phyloP scores from a whole-genome alignment of 306 rosid genomes.

The Purshia tridentata region DNA sequence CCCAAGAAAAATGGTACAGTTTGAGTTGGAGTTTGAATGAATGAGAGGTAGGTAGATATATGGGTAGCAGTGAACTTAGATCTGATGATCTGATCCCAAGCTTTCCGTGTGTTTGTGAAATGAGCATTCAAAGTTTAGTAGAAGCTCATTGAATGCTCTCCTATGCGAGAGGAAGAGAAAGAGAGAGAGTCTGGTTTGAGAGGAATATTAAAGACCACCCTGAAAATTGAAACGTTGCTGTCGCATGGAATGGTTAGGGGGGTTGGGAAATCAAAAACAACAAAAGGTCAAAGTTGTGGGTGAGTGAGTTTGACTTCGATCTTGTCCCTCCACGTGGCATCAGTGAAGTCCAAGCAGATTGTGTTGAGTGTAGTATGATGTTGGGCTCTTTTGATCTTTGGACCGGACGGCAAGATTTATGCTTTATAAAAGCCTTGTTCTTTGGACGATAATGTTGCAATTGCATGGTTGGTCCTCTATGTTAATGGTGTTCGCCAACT shows the following conservation, averaged over 20 bases:
- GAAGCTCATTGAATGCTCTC: conserved; percentile 38
- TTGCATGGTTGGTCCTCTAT: background rate
- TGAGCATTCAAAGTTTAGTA: conserved; percentile 43
- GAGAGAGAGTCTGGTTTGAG: background rate
- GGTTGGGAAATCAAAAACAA: background rate
- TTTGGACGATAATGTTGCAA: background rate
- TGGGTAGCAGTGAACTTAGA: conserved; percentile 20
- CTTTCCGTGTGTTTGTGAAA: conserved; percentile 47
- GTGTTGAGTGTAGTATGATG: background rate
- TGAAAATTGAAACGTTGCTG: conserved; percentile 44
- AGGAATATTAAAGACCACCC: conserved; percentile 11
- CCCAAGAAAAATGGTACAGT: conserved; percentile 3
- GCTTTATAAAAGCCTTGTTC: conserved; percentile 29
- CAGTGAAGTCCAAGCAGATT: too few species aligned
- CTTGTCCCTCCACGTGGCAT: conserved; percentile 36
- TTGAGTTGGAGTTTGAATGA: background rate
- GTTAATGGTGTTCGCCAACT: background rate
- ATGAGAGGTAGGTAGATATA: background rate
- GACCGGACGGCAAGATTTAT: conserved; percentile 37
- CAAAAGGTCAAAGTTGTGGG: conserved; percentile 13
- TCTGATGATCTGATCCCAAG: conserved; percentile 44
- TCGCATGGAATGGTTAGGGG: background rate
- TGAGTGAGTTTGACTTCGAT: conserved; percentile 23
- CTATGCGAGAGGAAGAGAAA: conserved; percentile 23
- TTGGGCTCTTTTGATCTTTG: conserved; percentile 38